These are phyloP conservation scores for Viola pubescens DNA, from an alignment of 441 rosid genomes.

Conservation along the genomic window DNA sequence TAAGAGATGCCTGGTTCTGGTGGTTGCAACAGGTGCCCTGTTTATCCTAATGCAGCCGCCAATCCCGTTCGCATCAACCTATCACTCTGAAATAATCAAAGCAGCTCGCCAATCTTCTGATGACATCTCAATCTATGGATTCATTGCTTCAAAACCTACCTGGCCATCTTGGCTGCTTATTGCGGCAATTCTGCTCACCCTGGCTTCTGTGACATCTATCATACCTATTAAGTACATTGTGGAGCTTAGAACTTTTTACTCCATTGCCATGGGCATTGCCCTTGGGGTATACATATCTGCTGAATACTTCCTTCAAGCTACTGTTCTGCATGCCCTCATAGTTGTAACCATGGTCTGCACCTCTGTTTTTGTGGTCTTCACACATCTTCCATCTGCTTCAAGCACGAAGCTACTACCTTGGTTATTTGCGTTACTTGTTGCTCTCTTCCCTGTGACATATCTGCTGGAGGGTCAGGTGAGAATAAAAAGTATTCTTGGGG, in stretches of 20 bases:
- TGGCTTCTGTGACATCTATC: slow-evolving; percentile 77
- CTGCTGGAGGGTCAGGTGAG: slow-evolving; percentile 94
- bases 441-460: slow-evolving; percentile 92
- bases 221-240: slow-evolving; percentile 82
- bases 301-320: slow-evolving; percentile 92
- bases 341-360: slow-evolving; percentile 80
- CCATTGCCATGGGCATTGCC: slow-evolving; percentile 78
- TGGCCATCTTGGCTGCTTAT: slow-evolving; percentile 99
- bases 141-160: slow-evolving; percentile 84
- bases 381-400: slow-evolving; percentile 95
- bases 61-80: slow-evolving; percentile 82
- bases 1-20: slow-evolving; percentile 80
- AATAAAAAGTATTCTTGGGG: slow-evolving; percentile 53
- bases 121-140: slow-evolving; percentile 92
- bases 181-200: slow-evolving; percentile 66
- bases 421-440: slow-evolving; percentile 93
- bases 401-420: slow-evolving; percentile 96
- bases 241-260: slow-evolving; percentile 74
- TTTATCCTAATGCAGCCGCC: slow-evolving; percentile 96
- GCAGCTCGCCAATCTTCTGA: slow-evolving; percentile 91
- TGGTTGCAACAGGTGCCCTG: slow-evolving; percentile 84
- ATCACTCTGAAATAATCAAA: slow-evolving; percentile 69
- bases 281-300: slow-evolving; percentile 94
- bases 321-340: slow-evolving; percentile 76
- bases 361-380: slow-evolving; percentile 83